phyloP scores from a whole-genome alignment of 768 basidiomycete genomes.

The Rhodotorula kratochvilovae region DNA sequence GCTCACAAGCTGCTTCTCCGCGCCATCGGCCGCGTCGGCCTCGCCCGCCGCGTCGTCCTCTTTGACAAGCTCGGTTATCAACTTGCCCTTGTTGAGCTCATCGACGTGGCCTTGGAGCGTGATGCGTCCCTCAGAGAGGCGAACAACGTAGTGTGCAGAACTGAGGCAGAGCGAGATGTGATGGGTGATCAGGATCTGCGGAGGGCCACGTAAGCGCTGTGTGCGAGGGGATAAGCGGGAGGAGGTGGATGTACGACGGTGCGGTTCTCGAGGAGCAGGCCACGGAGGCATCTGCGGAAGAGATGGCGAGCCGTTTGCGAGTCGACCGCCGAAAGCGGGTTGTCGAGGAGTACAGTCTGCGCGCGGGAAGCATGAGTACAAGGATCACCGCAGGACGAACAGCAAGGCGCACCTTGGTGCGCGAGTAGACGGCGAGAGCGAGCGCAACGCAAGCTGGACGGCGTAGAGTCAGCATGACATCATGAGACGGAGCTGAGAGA shows the following conservation, averaged over 20 bases:
- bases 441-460: conserved; percentile 54
- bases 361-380: conserved; percentile 45
- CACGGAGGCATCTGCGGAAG: conserved; percentile 56
- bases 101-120: conserved; percentile 29
- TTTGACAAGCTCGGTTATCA: conserved; percentile 23
- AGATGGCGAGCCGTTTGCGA: conserved; percentile 69
- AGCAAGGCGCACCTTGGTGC: conserved; percentile 61
- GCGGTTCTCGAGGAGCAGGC: conserved; percentile 68
- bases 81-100: too few relatives aligned
- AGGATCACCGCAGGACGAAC: neutral
- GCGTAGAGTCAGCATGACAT: neutral
- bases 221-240: conserved; percentile 90
- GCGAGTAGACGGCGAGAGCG: conserved; percentile 87
- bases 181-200: conserved; percentile 50
- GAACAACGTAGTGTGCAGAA: conserved; percentile 38
- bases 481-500: too few relatives aligned
- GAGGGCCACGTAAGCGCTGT: conserved; percentile 73
- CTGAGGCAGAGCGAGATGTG: conserved; percentile 38
- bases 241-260: conserved; percentile 62
- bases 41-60: conserved; percentile 17
- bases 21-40: neutral
- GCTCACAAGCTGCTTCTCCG: neutral
- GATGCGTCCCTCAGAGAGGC: conserved; percentile 31
- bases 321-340: conserved; percentile 42
- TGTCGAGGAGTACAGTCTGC: conserved; percentile 46